phyloP scores from a whole-genome alignment of 2,329 filamentous ascomycete genomes.

The Akanthomyces dipterigenus region DNA sequence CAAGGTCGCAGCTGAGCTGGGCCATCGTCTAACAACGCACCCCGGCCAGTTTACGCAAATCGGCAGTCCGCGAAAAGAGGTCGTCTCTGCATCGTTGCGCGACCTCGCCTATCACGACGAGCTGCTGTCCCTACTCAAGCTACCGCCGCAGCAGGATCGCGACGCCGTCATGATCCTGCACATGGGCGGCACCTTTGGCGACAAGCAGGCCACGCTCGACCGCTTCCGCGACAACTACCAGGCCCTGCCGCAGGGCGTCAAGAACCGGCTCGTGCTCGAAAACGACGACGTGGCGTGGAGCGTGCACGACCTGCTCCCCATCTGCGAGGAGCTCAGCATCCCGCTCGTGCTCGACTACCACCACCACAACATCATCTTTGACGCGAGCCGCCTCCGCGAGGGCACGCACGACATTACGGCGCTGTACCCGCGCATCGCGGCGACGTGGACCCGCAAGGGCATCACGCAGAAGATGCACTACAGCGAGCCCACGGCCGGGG shows the following conservation, averaged over 20 bases:
- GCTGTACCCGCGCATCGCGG: slow-evolving; percentile 68
- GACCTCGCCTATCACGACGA: slow-evolving; percentile 88
- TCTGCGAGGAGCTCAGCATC: slow-evolving; percentile 92
- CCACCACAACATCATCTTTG: slow-evolving; percentile 92
- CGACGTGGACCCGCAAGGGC: slow-evolving; percentile 75
- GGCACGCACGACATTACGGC: slow-evolving; percentile 74
- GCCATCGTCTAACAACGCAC: slow-evolving; percentile 83
- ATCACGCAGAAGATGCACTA: slow-evolving; percentile 98
- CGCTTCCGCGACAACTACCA: slow-evolving; percentile 73
- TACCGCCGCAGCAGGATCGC: slow-evolving; percentile 70
- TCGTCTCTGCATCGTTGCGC: slow-evolving; percentile 68
- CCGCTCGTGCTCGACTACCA: slow-evolving; percentile 89
- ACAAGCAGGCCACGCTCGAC: slow-evolving; percentile 71
- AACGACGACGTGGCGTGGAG: slow-evolving; percentile 92
- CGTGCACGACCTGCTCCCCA: slow-evolving; percentile 82
- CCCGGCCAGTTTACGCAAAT: slow-evolving; percentile 92
- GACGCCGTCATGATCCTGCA: slow-evolving; percentile 94
- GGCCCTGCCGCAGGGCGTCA: slow-evolving; percentile 60
- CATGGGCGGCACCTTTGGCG: slow-evolving; percentile 85
- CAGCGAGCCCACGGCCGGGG: slow-evolving; percentile 59
- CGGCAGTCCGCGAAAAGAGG: slow-evolving; percentile 70
- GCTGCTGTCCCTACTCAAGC: slow-evolving; percentile 66
- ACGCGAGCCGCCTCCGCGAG: slow-evolving; percentile 62
- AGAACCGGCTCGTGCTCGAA: slow-evolving; percentile 77
- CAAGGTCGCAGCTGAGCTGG: slow-evolving; percentile 66